Conservation (phyloP, 176 grass and related monocot species). For the Musa schizocarpa region DNA sequence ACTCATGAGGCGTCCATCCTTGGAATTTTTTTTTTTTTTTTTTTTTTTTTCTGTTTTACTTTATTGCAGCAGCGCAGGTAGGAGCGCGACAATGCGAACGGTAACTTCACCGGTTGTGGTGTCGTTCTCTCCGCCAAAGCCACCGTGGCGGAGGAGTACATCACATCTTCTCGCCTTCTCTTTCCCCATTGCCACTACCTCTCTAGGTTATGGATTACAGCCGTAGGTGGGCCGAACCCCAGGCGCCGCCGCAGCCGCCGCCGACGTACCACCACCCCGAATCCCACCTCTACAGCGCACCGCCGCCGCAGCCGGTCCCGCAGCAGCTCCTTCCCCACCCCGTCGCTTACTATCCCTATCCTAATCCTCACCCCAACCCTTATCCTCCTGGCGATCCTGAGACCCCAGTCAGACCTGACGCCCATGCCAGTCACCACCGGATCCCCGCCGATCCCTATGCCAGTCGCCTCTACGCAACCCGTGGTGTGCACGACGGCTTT, state of each 20-base stretch:
- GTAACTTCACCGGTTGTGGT: no score
- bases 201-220: not conserved
- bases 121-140: no score
- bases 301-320: not conserved
- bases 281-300: not conserved
- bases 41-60: no score
- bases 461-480: not conserved
- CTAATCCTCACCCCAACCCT: constrained; percentile 23
- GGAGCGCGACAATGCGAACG: no score
- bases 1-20: no score
- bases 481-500: not conserved
- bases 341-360: constrained; percentile 13
- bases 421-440: not conserved
- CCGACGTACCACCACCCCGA: not conserved
- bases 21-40: no score
- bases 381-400: not conserved
- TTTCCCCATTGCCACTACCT: not conserved
- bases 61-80: no score
- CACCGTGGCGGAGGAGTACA: no score
- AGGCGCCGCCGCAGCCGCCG: constrained; percentile 14
- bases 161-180: not conserved
- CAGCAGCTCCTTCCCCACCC: constrained; percentile 9
- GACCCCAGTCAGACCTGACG: constrained; percentile 16
- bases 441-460: not conserved
- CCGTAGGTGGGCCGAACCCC: not conserved